Percentiles rank a stretch among this genome's conserved stretches.
Conservation (phyloP, 2,329 filamentous ascomycete genomes). For the Epichloe glyceriae region DNA sequence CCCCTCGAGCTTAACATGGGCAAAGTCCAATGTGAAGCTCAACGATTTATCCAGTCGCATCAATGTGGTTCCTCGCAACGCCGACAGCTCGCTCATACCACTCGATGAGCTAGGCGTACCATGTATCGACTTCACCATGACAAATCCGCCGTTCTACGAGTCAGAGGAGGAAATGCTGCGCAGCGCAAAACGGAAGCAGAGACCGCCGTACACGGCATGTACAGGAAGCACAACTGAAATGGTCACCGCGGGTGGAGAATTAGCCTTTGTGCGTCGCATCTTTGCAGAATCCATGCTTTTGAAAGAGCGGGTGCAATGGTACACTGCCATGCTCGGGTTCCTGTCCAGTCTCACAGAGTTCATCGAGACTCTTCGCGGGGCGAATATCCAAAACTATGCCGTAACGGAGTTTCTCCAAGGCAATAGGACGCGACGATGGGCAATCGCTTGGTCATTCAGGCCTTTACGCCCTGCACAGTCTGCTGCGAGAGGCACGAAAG, state of each 20-base stretch:
- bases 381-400: slow-evolving; percentile 62
- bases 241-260: slow-evolving; percentile 68
- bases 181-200: slow-evolving; percentile 52
- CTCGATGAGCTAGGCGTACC: slow-evolving; percentile 38
- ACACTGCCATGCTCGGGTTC: slow-evolving; percentile 83
- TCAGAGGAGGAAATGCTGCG: slow-evolving; percentile 54
- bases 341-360: slow-evolving; percentile 51
- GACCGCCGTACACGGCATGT: slow-evolving; percentile 56
- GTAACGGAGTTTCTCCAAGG: slow-evolving; percentile 71
- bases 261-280: slow-evolving; percentile 59
- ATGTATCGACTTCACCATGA: slow-evolving; percentile 71
- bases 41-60: slow-evolving; percentile 57
- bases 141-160: slow-evolving; percentile 90
- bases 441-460: slow-evolving; percentile 74
- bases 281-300: slow-evolving; percentile 54
- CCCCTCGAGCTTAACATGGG: slow-evolving; percentile 50
- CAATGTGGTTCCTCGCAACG: slow-evolving; percentile 42
- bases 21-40: slow-evolving; percentile 49
- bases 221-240: slow-evolving; percentile 76
- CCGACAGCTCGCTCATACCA: slow-evolving; percentile 47
- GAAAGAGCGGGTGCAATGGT: slow-evolving; percentile 61
- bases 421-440: slow-evolving; percentile 71
- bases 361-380: slow-evolving; percentile 43
- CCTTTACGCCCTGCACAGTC: slow-evolving; percentile 46
- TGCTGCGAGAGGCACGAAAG: slow-evolving; percentile 31